Conservation (phyloP, 2,329 filamentous ascomycete genomes). For the Colletotrichum ledebouriae region DNA sequence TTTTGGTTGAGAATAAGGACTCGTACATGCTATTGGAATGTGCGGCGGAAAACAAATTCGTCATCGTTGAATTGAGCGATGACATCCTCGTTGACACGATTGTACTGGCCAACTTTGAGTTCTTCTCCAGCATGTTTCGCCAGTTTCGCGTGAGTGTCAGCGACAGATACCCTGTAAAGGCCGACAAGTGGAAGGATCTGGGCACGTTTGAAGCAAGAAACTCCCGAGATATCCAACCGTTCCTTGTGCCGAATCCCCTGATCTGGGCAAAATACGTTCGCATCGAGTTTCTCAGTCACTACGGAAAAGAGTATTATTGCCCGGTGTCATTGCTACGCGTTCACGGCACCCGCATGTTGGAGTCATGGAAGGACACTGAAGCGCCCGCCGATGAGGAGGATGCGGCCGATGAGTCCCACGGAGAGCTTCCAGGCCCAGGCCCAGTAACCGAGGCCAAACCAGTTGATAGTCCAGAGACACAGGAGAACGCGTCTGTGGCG, state of each 20-base stretch:
- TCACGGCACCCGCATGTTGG: conserved; percentile 96
- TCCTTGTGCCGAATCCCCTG: conserved; percentile 91
- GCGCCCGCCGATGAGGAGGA: conserved; percentile 71
- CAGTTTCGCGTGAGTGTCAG: conserved; percentile 93
- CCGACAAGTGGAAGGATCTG: conserved; percentile 90
- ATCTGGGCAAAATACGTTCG: conserved; percentile 96
- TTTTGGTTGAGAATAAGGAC: conserved; percentile 97
- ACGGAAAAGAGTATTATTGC: conserved; percentile 97
- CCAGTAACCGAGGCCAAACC: background rate
- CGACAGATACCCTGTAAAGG: conserved; percentile 92
- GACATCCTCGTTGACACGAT: conserved; percentile 90
- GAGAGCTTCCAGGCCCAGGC: background rate
- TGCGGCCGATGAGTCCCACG: conserved; percentile 56
- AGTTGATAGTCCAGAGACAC: background rate
- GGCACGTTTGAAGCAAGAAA: conserved; percentile 93
- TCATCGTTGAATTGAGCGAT: conserved; percentile 94
- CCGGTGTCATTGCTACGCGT: conserved; percentile 91
- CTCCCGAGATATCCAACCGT: conserved; percentile 92
- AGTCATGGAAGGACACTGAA: conserved; percentile 90
- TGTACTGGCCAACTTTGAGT: conserved; percentile 98
- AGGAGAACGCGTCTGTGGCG: background rate
- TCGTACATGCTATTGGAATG: conserved; percentile 98
- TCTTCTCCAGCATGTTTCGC: conserved; percentile 97
- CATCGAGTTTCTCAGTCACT: conserved; percentile 93
- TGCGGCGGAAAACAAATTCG: conserved; percentile 86